Percentiles rank a stretch among this genome's conserved stretches.
phyloP scores from a whole-genome alignment of 2,329 filamentous ascomycete species.

The Talaromyces sp. region DNA sequence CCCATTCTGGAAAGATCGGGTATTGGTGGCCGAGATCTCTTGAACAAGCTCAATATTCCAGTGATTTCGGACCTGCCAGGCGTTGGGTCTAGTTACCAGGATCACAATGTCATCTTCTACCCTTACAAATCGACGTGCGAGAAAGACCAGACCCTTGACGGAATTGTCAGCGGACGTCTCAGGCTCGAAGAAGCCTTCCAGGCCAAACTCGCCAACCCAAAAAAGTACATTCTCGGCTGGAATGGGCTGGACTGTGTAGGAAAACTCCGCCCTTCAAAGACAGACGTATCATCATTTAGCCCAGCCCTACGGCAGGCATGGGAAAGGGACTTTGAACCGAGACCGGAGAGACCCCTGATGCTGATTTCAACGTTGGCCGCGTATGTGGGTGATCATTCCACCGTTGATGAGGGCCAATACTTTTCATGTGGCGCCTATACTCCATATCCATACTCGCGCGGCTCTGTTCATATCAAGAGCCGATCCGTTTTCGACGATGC shows the following conservation, averaged over 20 bases:
- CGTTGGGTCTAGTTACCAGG: conserved; percentile 31
- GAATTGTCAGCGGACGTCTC: conserved; percentile 45
- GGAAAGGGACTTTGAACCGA: conserved; percentile 51
- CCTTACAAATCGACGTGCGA: conserved; percentile 47
- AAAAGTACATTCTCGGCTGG: conserved; percentile 46
- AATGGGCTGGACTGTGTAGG: conserved; percentile 53
- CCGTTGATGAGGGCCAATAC: conserved; percentile 44
- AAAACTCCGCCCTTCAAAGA: conserved; percentile 53
- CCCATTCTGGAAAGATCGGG: conserved; percentile 48
- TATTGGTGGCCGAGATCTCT: conserved; percentile 36
- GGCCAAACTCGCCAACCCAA: conserved; percentile 37
- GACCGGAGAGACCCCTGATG: conserved; percentile 33
- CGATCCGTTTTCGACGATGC: conserved; percentile 34
- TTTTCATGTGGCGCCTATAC: conserved; percentile 51
- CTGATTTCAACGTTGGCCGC: conserved; percentile 11
- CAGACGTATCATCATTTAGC: conserved; percentile 49
- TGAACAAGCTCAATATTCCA: conserved; percentile 36
- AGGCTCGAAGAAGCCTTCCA: conserved; percentile 43
- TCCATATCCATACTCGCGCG: conserved; percentile 57
- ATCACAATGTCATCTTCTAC: conserved; percentile 40
- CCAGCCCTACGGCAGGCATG: conserved; percentile 50
- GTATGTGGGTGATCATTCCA: conserved; percentile 25
- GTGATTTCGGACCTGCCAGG: conserved; percentile 43
- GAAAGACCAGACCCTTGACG: conserved; percentile 50
- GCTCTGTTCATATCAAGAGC: conserved; percentile 55